Percentiles rank a stretch among this genome's conserved stretches.
Evolutionary conservation across 148 eudicot species (phyloP).

Genomic region (Heliamphora exappendiculata): DNA sequence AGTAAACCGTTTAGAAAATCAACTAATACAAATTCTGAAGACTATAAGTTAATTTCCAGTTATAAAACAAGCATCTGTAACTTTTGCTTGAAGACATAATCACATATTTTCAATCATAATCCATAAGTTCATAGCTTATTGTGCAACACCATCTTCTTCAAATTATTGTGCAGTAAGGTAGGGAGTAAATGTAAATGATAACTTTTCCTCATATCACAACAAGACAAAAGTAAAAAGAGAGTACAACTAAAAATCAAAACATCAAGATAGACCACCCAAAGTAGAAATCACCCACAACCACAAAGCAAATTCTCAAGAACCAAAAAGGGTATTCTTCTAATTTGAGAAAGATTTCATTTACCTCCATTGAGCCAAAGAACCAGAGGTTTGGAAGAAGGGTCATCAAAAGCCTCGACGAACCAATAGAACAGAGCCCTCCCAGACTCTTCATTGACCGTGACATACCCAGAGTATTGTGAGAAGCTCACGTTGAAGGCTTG

Average conservation of each 20-base stretch:
- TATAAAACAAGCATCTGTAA: too few species aligned
- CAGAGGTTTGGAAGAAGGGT: constrained; percentile 72
- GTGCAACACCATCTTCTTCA: background rate
- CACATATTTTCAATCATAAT: too few species aligned
- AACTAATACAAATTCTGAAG: too few species aligned
- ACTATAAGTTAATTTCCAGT: too few species aligned
- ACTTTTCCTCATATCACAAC: background rate
- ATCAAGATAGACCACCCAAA: too few species aligned
- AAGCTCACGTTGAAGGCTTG: constrained; percentile 60
- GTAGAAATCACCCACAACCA: background rate
- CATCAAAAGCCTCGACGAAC: constrained; percentile 70
- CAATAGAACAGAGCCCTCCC: constrained; percentile 82
- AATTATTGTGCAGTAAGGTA: background rate
- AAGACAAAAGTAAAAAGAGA: background rate
- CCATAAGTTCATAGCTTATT: too few species aligned
- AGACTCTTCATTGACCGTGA: constrained; percentile 59
- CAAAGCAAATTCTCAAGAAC: background rate
- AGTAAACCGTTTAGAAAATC: too few species aligned
- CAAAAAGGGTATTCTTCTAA: background rate
- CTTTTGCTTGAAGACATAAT: too few species aligned
- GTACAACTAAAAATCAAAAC: background rate
- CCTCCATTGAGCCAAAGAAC: constrained; percentile 98
- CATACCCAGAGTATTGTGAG: constrained; percentile 69
- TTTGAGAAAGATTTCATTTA: constrained; percentile 16
- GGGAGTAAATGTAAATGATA: background rate